These are phyloP conservation scores for Phytophthora sp. DNA, from an alignment of 352 stramenopile species.

Conservation along the genomic window DNA sequence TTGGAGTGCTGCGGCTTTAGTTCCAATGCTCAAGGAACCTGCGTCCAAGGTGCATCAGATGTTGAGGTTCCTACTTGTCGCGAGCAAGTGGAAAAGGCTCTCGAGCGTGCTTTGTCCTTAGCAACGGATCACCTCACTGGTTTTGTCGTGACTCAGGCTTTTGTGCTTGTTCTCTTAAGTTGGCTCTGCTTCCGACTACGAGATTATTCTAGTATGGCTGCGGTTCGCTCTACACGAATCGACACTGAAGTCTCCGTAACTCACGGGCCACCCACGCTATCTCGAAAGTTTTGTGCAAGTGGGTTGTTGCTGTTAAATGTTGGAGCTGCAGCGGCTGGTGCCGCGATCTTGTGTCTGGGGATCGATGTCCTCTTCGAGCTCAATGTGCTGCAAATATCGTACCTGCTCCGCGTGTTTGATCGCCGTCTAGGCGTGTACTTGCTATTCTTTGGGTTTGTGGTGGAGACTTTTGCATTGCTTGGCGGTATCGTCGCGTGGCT, in stretches of 20 bases:
- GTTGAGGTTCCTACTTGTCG: conserved; percentile 39
- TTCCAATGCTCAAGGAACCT: conserved; percentile 39
- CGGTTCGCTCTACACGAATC: conserved; percentile 2
- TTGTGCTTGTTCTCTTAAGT: conserved; percentile 28
- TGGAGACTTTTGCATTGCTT: conserved; percentile 46
- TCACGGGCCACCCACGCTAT: conserved; percentile 11
- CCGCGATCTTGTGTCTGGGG: conserved; percentile 50
- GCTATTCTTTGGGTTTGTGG: conserved; percentile 37
- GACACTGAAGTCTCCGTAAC: neutral
- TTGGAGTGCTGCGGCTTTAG: conserved; percentile 61
- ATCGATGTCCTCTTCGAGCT: conserved; percentile 66
- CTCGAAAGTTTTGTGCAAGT: conserved; percentile 11
- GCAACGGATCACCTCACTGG: conserved; percentile 20
- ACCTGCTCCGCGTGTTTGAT: conserved; percentile 61
- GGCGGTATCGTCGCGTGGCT: conserved; percentile 43
- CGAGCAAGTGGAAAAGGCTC: conserved; percentile 21
- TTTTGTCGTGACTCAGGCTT: conserved; percentile 28
- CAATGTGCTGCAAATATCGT: conserved; percentile 74
- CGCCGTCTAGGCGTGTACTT: conserved; percentile 60
- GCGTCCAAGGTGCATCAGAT: conserved; percentile 13
- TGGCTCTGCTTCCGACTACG: conserved; percentile 36
- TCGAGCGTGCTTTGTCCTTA: conserved; percentile 21
- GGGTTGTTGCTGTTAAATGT: conserved; percentile 31
- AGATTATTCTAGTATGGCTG: conserved; percentile 25
- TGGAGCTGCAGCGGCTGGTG: conserved; percentile 26